phyloP scores from a whole-genome alignment of 176 grass and related monocot species.

The Pharus latifolius region DNA sequence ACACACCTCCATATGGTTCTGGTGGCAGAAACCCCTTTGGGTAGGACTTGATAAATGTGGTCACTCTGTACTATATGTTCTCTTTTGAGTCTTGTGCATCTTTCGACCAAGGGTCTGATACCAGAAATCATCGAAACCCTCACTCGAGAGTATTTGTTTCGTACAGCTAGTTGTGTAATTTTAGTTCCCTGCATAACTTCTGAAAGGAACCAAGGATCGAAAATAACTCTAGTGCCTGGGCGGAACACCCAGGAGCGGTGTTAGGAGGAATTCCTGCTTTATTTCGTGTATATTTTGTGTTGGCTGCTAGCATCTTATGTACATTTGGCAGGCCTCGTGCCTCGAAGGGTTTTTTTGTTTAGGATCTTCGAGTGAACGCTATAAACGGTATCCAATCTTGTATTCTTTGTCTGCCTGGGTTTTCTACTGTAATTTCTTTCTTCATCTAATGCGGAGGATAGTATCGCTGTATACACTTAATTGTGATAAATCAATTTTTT shows the following conservation, averaged over 20 bases:
- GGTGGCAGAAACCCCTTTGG: constrained; percentile 89
- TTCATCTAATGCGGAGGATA: background rate
- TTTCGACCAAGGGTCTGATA: background rate
- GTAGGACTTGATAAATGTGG: constrained; percentile 6
- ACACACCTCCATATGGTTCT: constrained; percentile 45
- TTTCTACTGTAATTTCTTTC: constrained; percentile 11
- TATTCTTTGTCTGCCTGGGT: constrained; percentile 5
- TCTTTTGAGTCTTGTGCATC: background rate
- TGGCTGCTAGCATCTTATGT: constrained; percentile 4
- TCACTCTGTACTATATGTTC: background rate
- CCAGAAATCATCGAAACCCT: background rate
- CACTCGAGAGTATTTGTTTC: constrained; percentile 14
- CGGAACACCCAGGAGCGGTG: background rate
- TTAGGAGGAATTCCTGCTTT: background rate
- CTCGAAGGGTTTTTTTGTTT: constrained; percentile 10
- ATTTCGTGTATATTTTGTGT: constrained; percentile 38
- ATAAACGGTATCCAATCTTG: background rate
- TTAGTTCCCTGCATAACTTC: constrained; percentile 16
- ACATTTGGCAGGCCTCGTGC: constrained; percentile 1
- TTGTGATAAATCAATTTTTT: constrained; percentile 13
- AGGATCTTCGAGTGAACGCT: background rate
- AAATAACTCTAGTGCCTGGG: background rate
- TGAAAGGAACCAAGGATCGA: background rate
- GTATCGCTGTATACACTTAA: background rate
- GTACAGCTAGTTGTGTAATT: constrained; percentile 27